Conservation (phyloP, 2,329 filamentous ascomycete genomes). For the Verticillium longisporum region DNA sequence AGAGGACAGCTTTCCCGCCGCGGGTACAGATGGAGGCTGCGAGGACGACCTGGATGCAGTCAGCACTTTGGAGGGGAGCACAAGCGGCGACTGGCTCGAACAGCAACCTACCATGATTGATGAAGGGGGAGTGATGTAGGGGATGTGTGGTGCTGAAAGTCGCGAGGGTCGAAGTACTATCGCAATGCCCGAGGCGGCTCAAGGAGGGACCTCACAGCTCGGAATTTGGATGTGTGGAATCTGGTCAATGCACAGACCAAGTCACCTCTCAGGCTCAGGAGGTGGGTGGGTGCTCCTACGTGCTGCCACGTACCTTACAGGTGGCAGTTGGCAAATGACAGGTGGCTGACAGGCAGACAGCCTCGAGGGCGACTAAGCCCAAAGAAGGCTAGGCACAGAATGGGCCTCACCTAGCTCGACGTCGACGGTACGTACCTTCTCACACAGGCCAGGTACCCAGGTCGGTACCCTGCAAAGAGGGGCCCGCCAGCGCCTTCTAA, state of each 20-base stretch:
- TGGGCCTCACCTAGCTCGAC: background rate
- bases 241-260: constrained; percentile 14
- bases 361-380: background rate
- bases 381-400: background rate
- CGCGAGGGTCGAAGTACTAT: constrained; percentile 2
- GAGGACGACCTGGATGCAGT: constrained; percentile 71
- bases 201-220: constrained; percentile 1
- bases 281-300: no score
- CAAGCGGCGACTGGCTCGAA: background rate
- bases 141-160: constrained; percentile 5
- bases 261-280: background rate
- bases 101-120: constrained; percentile 8
- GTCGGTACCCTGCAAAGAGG: background rate
- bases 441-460: no score
- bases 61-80: constrained; percentile 1
- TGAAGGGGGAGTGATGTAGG: background rate
- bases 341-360: no score
- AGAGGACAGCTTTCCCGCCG: constrained; percentile 96
- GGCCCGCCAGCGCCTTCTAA: background rate
- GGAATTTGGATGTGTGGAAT: constrained; percentile 14
- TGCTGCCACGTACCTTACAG: no score
- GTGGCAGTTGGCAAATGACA: no score
- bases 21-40: constrained; percentile 98
- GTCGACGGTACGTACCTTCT: background rate
- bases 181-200: constrained; percentile 5